Percentiles rank a stretch among this genome's conserved stretches.
phyloP scores from a whole-genome alignment of 257 asterid genomes.

The Solanum neorickii region DNA sequence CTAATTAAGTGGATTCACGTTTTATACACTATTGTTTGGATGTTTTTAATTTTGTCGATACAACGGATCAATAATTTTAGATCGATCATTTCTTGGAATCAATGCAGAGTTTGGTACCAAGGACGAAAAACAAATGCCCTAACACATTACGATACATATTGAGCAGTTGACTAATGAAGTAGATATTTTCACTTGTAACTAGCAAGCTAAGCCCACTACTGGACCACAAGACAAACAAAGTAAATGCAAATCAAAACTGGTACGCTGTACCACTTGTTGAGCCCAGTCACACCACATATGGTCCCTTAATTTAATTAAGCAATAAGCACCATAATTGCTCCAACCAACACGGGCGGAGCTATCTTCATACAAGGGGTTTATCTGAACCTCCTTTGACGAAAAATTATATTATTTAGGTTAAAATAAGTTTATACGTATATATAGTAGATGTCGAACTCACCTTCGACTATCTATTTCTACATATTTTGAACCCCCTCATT shows the following conservation, averaged over 20 bases:
- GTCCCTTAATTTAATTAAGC: slow-evolving; percentile 17
- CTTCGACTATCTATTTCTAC: too few relatives aligned
- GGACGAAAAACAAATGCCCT: not conserved
- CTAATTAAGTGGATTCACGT: not conserved
- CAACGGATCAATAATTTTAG: too few relatives aligned
- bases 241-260: slow-evolving; percentile 16
- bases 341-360: not conserved
- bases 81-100: not conserved
- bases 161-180: slow-evolving; percentile 22
- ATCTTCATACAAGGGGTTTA: too few relatives aligned
- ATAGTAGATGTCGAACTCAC: too few relatives aligned
- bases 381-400: too few relatives aligned
- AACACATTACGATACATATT: not conserved
- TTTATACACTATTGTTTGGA: not conserved
- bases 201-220: slow-evolving; percentile 6
- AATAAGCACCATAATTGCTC: slow-evolving; percentile 13
- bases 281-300: not conserved
- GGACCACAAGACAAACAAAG: slow-evolving; percentile 32
- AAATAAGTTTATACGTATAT: too few relatives aligned
- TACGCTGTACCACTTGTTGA: slow-evolving; percentile 2
- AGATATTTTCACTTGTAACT: slow-evolving; percentile 33
- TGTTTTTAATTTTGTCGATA: too few relatives aligned
- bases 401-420: too few relatives aligned
- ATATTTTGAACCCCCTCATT: too few relatives aligned
- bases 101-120: not conserved